Evolutionary conservation across 2,329 filamentous ascomycete genomes (phyloP), one percentile per base, ranked within the genome.

Genomic region (Colletotrichum camelliae): DNA sequence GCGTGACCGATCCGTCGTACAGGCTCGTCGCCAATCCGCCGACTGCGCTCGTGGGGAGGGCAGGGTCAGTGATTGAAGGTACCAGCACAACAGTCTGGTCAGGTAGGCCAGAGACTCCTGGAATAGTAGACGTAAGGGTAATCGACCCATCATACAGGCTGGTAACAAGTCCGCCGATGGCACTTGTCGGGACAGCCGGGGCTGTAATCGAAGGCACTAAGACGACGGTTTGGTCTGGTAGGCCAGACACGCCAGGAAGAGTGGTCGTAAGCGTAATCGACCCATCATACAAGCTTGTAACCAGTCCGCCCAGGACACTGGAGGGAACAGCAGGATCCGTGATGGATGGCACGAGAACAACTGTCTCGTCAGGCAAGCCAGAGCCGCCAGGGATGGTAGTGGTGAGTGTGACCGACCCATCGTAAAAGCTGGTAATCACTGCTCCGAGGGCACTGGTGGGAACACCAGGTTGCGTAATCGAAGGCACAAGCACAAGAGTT

Each of bases 11-110:
- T 5, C 72, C 72, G 12, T 16, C 52, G 39, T 75, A 75, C 37
- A 43, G 52, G 61, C 72, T 75, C 21, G 72, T 75, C 37, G 72
- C 39, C 31, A 75, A 24, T 4, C 52, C 68, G 21, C 61, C 72
- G 13, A 33, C 61, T 12, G 33, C 29, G 7, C 52, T 21, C 7
- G 33, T 43, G 16, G 31, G n/a, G 39, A 27, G 7, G 52, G 33
- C 15, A 29, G 33, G 16, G 16, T 68, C 18, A 35, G 43, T 61
- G 5, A 33, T 61, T 31, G 48, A 67, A 16, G 72, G 72, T 7
- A 75, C n/a, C 13, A 55, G 67, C 31, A 75, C 37, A 18, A 74
- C 58, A 1, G 74, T 76, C 2, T 48, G 37, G 7, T 43, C 70
- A 4, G 67, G 68, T 13, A n/a, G 15, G 3, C 70, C 73, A 15